Percentiles rank a stretch among this genome's conserved stretches.
Conservation (phyloP, 495 filamentous ascomycete species). For the Daldinia concentrica region DNA sequence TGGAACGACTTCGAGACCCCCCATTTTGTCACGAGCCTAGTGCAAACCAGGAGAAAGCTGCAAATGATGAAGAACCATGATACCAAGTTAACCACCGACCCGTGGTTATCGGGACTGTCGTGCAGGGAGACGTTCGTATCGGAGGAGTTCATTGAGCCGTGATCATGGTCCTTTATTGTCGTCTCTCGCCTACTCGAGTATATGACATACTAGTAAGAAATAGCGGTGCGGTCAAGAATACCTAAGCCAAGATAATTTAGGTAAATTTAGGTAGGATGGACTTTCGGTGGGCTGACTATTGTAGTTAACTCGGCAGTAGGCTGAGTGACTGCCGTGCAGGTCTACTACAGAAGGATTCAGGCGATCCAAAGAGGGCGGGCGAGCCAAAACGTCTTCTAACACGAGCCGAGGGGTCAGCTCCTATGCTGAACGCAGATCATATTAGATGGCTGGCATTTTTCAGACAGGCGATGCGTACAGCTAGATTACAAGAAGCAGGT, state of each 20-base stretch:
- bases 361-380: background rate
- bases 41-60: background rate
- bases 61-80: conserved; percentile 3
- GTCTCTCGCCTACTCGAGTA: background rate
- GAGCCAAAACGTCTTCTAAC: background rate
- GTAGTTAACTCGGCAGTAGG: background rate
- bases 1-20: conserved; percentile 1
- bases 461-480: background rate
- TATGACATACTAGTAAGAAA: conserved; percentile 1
- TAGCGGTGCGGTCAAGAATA: background rate
- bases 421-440: background rate
- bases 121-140: conserved; percentile 2
- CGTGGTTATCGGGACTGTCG: conserved; percentile 12
- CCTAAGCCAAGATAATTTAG: background rate
- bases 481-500: conserved; percentile 1
- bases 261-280: background rate
- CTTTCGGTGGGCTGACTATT: background rate
- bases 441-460: background rate
- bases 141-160: conserved; percentile 10
- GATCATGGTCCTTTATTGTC: background rate
- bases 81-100: conserved; percentile 3
- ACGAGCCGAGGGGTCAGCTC: conserved; percentile 2
- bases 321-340: background rate
- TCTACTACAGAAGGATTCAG: conserved; percentile 1
- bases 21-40: background rate